Conservation (phyloP, 2,329 filamentous ascomycete species). For the Plenodomus biglobosus region DNA sequence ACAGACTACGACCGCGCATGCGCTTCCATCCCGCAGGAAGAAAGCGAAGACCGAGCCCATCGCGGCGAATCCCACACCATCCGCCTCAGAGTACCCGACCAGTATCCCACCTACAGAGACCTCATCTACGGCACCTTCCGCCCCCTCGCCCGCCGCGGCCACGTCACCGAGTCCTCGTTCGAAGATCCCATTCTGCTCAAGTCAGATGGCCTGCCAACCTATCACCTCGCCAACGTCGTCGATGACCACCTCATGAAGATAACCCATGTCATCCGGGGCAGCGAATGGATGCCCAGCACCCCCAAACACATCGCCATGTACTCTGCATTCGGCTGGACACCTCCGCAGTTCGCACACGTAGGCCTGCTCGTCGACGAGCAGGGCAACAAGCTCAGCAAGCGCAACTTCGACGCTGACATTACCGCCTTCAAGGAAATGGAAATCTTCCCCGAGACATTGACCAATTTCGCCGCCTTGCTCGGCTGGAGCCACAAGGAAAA, state of each 20-base stretch:
- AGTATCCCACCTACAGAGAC: constrained; percentile 69
- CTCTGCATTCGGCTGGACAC: constrained; percentile 52
- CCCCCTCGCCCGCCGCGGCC: constrained; percentile 42
- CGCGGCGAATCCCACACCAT: constrained; percentile 74
- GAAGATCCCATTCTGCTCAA: constrained; percentile 92
- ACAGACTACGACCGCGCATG: constrained; percentile 74
- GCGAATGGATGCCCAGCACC: constrained; percentile 96
- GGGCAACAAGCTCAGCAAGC: constrained; percentile 69
- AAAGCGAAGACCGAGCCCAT: constrained; percentile 70
- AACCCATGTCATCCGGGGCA: constrained; percentile 90
- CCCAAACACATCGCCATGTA: constrained; percentile 69
- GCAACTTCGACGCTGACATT: constrained; percentile 68
- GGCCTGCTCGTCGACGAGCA: constrained; percentile 52
- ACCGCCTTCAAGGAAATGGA: constrained; percentile 59
- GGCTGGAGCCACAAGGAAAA: constrained; percentile 75
- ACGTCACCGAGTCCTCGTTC: constrained; percentile 51
- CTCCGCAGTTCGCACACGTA: constrained; percentile 53
- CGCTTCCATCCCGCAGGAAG: constrained; percentile 62
- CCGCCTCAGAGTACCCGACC: constrained; percentile 67
- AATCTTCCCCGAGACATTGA: constrained; percentile 64
- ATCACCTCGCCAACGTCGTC: constrained; percentile 95
- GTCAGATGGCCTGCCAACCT: constrained; percentile 88
- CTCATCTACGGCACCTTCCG: constrained; percentile 69
- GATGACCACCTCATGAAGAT: constrained; percentile 96
- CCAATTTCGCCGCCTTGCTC: constrained; percentile 81